These are phyloP conservation scores for Lodderomyces margitis DNA, from an alignment of 1,139 yeast genomes.

Conservation along the genomic window DNA sequence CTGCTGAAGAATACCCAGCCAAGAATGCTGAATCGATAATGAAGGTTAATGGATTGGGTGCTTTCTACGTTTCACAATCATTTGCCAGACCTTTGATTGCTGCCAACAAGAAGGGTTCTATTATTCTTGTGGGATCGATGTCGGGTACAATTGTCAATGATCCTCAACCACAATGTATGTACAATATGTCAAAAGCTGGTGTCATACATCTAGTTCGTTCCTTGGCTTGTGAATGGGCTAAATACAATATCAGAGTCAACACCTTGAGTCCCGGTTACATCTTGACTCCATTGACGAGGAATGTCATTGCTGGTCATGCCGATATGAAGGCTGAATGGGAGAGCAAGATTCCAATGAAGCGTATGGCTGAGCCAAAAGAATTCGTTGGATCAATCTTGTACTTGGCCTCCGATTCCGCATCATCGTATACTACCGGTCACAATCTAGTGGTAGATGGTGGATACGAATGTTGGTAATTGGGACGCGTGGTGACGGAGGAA, in stretches of 20 bases:
- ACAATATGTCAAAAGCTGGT: conserved; percentile 53
- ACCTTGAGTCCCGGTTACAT: conserved; percentile 50
- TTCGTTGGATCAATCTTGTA: conserved; percentile 47
- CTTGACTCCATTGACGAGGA: conserved; percentile 48
- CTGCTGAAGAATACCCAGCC: conserved; percentile 78
- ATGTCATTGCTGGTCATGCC: conserved; percentile 43
- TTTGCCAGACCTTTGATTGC: conserved; percentile 66
- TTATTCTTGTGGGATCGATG: conserved; percentile 49
- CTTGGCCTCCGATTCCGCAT: conserved; percentile 46
- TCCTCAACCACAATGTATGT: conserved; percentile 51
- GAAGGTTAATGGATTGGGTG: conserved; percentile 74
- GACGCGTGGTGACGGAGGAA: too few relatives aligned
- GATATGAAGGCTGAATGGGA: conserved; percentile 53
- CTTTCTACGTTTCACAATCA: conserved; percentile 60
- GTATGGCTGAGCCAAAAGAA: conserved; percentile 54
- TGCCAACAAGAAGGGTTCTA: conserved; percentile 52
- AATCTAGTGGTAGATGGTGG: conserved; percentile 53
- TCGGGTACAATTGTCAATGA: conserved; percentile 50
- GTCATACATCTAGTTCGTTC: conserved; percentile 48
- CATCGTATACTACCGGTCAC: conserved; percentile 50
- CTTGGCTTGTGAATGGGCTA: conserved; percentile 54
- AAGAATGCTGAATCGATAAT: conserved; percentile 64
- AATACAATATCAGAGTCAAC: conserved; percentile 48
- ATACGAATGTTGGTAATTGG: conserved; percentile 42
- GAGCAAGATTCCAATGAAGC: conserved; percentile 46